Conservation (phyloP, 1,284 basidiomycete species). For the Boletus austroedulis region DNA sequence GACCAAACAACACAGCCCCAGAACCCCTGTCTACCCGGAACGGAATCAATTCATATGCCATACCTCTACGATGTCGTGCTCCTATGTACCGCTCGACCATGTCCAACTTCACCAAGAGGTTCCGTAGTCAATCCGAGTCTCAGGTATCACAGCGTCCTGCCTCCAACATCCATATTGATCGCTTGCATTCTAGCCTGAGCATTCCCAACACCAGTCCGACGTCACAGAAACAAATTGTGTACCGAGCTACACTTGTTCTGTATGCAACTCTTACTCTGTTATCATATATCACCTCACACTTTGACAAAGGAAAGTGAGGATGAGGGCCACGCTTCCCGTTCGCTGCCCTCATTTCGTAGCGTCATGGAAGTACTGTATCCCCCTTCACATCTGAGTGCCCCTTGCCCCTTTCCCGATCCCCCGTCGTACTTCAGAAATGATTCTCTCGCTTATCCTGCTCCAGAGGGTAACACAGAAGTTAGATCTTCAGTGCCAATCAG, state of each 20-base stretch:
- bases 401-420: slow-evolving; percentile 14
- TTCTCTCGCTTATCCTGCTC: background rate
- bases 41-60: slow-evolving; percentile 16
- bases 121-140: background rate
- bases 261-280: background rate
- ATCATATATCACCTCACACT: slow-evolving; percentile 5
- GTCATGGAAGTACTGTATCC: slow-evolving; percentile 31
- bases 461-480: background rate
- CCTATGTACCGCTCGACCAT: background rate
- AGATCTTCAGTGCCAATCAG: background rate
- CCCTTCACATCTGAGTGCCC: slow-evolving; percentile 13
- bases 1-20: slow-evolving; percentile 3
- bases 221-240: slow-evolving; percentile 9
- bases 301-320: slow-evolving; percentile 6
- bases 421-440: slow-evolving; percentile 22
- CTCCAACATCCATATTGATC: background rate
- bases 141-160: background rate
- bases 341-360: slow-evolving; percentile 22
- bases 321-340: background rate
- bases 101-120: slow-evolving; percentile 10
- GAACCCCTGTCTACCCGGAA: slow-evolving; percentile 1
- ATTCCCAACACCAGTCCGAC: background rate
- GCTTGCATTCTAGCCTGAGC: background rate
- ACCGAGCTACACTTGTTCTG: slow-evolving; percentile 9
- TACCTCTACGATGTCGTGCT: too few species aligned